Conservation (phyloP, 2,329 filamentous ascomycete species). For the Apiospora malaysiana region DNA sequence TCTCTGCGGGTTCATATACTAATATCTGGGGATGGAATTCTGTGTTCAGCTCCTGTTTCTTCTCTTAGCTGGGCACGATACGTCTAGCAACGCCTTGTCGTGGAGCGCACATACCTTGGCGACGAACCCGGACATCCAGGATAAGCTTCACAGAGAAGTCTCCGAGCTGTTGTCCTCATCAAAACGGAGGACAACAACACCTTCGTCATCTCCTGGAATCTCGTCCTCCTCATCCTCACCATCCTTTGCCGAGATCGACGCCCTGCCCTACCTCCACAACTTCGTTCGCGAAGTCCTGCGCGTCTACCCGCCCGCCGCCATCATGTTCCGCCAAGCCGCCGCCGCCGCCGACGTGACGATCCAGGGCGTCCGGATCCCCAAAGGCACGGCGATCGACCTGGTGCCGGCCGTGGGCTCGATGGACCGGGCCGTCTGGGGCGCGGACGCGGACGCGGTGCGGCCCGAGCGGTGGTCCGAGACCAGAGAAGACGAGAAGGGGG, state of each 20-base stretch:
- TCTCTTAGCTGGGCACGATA: slow-evolving; percentile 29
- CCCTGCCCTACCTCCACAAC: slow-evolving; percentile 26
- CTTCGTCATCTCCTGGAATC: neutral
- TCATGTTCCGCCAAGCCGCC: slow-evolving; percentile 26
- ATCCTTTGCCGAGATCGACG: slow-evolving; percentile 24
- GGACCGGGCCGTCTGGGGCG: slow-evolving; percentile 35
- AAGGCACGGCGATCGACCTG: slow-evolving; percentile 33
- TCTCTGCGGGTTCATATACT: neutral
- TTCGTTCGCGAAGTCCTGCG: slow-evolving; percentile 25
- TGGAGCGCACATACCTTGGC: slow-evolving; percentile 28
- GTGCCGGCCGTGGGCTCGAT: slow-evolving; percentile 29
- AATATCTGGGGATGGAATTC: neutral
- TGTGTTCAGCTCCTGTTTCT: slow-evolving; percentile 23
- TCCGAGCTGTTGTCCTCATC: neutral
- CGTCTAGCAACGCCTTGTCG: slow-evolving; percentile 27
- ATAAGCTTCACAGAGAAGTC: slow-evolving; percentile 26
- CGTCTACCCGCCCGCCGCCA: slow-evolving; percentile 24
- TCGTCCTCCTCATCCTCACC: neutral
- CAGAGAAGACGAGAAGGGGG: slow-evolving; percentile 13
- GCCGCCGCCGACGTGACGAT: slow-evolving; percentile 29
- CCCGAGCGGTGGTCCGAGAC: slow-evolving; percentile 33
- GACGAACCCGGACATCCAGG: slow-evolving; percentile 26
- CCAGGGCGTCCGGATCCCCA: slow-evolving; percentile 33
- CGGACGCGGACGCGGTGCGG: slow-evolving; percentile 31
- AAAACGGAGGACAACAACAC: too few relatives aligned